These are phyloP conservation scores for Debaryomycetaceae sp. DNA, from an alignment of 1,139 yeast genomes.

Conservation along the genomic window DNA sequence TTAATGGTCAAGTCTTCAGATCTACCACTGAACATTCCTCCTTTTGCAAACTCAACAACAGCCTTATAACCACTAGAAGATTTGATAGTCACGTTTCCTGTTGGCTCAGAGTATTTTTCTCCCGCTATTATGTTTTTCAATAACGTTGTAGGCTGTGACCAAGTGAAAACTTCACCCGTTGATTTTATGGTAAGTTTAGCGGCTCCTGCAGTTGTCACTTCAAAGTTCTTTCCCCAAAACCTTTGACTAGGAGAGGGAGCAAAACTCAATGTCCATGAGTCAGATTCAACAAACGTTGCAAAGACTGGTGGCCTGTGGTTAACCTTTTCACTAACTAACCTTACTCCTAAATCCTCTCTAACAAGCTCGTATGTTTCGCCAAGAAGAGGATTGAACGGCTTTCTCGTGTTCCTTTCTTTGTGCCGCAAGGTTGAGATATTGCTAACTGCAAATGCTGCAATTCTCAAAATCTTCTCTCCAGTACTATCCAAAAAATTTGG, in stretches of 20 bases:
- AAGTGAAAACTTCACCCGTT: conserved; percentile 71
- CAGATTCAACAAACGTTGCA: conserved; percentile 74
- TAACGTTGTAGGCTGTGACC: conserved; percentile 81
- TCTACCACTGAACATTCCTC: conserved; percentile 82
- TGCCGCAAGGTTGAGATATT: conserved; percentile 66
- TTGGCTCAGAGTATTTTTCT: conserved; percentile 91
- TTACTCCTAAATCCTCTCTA: conserved; percentile 68
- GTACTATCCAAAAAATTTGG: conserved; percentile 33
- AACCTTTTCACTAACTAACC: conserved; percentile 76
- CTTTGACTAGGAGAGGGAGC: conserved; percentile 82
- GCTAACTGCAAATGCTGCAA: conserved; percentile 83
- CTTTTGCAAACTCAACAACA: conserved; percentile 64
- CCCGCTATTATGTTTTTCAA: conserved; percentile 90
- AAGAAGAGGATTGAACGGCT: conserved; percentile 87
- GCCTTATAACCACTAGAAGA: conserved; percentile 70
- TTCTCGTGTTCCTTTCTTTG: conserved; percentile 73
- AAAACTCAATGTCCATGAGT: conserved; percentile 72
- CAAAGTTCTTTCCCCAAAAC: conserved; percentile 94
- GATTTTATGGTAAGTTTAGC: conserved; percentile 52
- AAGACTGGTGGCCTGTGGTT: conserved; percentile 78
- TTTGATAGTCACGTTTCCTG: conserved; percentile 61
- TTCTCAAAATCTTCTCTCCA: conserved; percentile 61
- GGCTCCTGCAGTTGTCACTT: conserved; percentile 71
- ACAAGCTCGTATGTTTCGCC: conserved; percentile 88
- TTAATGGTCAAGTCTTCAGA: conserved; percentile 71